These are phyloP conservation scores for Westerdykella aurantiaca DNA, from an alignment of 2,329 filamentous ascomycete genomes.

Conservation along the genomic window DNA sequence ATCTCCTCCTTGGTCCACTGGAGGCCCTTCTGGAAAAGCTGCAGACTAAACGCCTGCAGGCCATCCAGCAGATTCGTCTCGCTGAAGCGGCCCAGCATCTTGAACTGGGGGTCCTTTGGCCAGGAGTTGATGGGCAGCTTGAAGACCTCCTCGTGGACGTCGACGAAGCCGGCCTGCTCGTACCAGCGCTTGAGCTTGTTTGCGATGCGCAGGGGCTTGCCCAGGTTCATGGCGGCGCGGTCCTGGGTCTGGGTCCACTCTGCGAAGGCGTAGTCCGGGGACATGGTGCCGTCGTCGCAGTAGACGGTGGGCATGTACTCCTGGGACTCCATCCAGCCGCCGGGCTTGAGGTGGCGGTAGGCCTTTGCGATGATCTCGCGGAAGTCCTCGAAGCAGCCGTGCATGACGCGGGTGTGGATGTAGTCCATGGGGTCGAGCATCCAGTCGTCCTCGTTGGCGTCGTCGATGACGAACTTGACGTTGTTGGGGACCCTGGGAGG, in stretches of 20 bases:
- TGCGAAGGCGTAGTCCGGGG: slow-evolving; percentile 41
- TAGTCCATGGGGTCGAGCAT: slow-evolving; percentile 53
- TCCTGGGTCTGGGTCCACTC: slow-evolving; percentile 44
- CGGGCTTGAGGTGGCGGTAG: slow-evolving; percentile 51
- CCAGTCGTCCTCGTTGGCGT: slow-evolving; percentile 57
- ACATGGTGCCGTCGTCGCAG: slow-evolving; percentile 53
- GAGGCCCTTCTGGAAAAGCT: slow-evolving; percentile 39
- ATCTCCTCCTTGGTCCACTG: slow-evolving; percentile 43
- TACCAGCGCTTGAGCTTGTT: slow-evolving; percentile 51
- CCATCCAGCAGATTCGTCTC: slow-evolving; percentile 44
- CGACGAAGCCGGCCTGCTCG: slow-evolving; percentile 52
- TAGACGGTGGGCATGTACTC: slow-evolving; percentile 42
- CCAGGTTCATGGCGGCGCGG: slow-evolving; percentile 44
- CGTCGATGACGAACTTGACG: slow-evolving; percentile 68
- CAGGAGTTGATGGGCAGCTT: slow-evolving; percentile 52
- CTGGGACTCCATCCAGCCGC: slow-evolving; percentile 47
- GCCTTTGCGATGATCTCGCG: slow-evolving; percentile 49
- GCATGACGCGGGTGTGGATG: slow-evolving; percentile 55
- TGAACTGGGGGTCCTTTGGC: slow-evolving; percentile 45
- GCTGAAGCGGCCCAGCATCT: slow-evolving; percentile 46
- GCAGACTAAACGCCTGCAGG: slow-evolving; percentile 41
- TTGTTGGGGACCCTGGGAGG: slow-evolving; percentile 55
- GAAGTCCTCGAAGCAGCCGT: slow-evolving; percentile 55
- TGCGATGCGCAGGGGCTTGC: slow-evolving; percentile 47
- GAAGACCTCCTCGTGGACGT: slow-evolving; percentile 49